Evolutionary conservation across 768 basidiomycete species (phyloP), one percentile per base, ranked within the genome.

Genomic region (Pleurotus sapidus): DNA sequence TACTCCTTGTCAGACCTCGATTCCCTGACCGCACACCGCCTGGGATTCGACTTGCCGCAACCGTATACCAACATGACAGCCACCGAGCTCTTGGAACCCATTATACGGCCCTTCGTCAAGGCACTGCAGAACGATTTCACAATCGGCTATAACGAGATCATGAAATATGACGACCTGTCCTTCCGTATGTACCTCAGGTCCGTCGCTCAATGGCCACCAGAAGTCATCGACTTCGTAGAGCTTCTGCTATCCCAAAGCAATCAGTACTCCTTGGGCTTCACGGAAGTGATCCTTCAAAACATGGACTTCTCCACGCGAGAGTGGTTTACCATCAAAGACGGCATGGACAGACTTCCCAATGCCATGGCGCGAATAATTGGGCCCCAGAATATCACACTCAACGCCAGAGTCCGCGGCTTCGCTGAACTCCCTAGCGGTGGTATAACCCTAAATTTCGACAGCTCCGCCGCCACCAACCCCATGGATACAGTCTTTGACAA

Each of bases 301-400:
- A 53, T 53, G 51, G 51, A 53, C 38, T 53, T 53, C 38, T n/a
- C 51, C 37, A 53, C 51, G 38, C 38, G 23, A 20, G 51, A 53
- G 38, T 53, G 51, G 51, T 53, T 53, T 30, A 53, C 51, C 18
- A 53, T 53, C 51, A 53, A 53, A 53, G 51, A n/a, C 23, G 51
- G 51, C 15, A 53, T 53, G 51, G 51, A 53, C 39, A 17, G 39
- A n/a, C 51, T 53, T 17, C 51, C 51, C 2, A 53, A 39, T 7
- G 51, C 51, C 38, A 53, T 53, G 51, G 39, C 37, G 1, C 15
- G 18, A 23, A 53, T 53, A 12, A 40, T 42, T 7, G 51, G 51
- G 14, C 34, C 17, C 12, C 51, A 53, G 9, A 56, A 56, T 9
- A 56, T 56, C 25, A 46, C 55, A 30, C 43, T 46, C 42, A 56